Evolutionary conservation across 2,329 filamentous ascomycete genomes (phyloP).

Genomic region (Ambrosiella beaveri): DNA sequence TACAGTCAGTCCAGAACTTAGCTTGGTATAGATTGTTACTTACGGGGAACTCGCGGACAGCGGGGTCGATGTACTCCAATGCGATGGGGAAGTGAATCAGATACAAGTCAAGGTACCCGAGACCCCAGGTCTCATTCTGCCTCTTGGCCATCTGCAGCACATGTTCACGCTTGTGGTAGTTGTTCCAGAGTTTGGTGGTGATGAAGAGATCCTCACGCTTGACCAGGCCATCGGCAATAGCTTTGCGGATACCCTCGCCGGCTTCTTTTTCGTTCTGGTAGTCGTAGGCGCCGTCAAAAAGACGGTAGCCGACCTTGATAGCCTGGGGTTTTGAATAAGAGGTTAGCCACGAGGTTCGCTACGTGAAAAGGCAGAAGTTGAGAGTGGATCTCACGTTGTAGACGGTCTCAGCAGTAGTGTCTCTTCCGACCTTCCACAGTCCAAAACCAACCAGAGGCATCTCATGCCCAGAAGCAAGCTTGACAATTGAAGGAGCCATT

Average conservation of each 20-base stretch:
- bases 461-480: constrained; percentile 46
- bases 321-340: constrained; percentile 19
- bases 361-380: not conserved
- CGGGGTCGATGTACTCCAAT: constrained; percentile 69
- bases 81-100: constrained; percentile 80
- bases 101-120: constrained; percentile 85
- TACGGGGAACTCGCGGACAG: constrained; percentile 62
- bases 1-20: not conserved
- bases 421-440: constrained; percentile 69
- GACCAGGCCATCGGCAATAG: constrained; percentile 56
- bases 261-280: constrained; percentile 71
- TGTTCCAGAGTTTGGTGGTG: constrained; percentile 85
- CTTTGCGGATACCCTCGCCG: constrained; percentile 59
- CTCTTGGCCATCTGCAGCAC: constrained; percentile 60
- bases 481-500: constrained; percentile 24
- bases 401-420: constrained; percentile 54
- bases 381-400: constrained; percentile 36
- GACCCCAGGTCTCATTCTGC: constrained; percentile 64
- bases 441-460: constrained; percentile 66
- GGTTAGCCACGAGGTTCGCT: not conserved
- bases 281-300: constrained; percentile 47
- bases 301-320: constrained; percentile 44
- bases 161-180: constrained; percentile 65
- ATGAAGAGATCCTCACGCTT: constrained; percentile 69
- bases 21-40: constrained; percentile 19